Conservation (phyloP, 2,329 filamentous ascomycete genomes). For the Elsinoe arachidis region DNA sequence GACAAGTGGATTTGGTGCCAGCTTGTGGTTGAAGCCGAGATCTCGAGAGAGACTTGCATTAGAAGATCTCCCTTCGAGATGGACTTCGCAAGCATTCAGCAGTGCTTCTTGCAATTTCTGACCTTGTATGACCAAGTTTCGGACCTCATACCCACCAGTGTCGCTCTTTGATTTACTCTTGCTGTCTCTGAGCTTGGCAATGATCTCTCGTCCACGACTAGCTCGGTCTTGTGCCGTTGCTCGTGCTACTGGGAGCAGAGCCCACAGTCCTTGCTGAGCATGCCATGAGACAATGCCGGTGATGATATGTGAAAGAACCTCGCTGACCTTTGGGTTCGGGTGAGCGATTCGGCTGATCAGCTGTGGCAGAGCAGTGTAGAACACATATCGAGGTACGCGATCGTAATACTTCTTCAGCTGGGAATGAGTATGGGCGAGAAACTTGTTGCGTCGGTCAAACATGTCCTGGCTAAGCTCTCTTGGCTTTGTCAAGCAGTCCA, state of each 20-base stretch:
- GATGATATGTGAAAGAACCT: conserved; percentile 69
- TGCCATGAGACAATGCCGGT: conserved; percentile 77
- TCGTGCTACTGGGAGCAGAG: conserved; percentile 76
- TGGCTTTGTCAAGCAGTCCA: conserved; percentile 45
- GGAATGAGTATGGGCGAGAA: conserved; percentile 60
- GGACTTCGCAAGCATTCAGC: conserved; percentile 69
- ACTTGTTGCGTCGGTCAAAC: conserved; percentile 48
- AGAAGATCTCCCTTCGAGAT: conserved; percentile 61
- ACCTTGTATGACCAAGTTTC: conserved; percentile 63
- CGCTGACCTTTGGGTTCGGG: conserved; percentile 67
- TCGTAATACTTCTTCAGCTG: conserved; percentile 73
- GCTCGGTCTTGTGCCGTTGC: conserved; percentile 64
- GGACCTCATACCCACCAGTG: conserved; percentile 51
- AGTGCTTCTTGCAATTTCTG: conserved; percentile 78
- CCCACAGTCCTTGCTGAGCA: conserved; percentile 88
- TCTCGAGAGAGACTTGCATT: conserved; percentile 68
- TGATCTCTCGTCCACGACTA: conserved; percentile 38
- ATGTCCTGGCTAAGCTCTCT: conserved; percentile 36
- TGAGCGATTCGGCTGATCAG: conserved; percentile 95
- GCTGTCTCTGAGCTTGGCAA: conserved; percentile 37
- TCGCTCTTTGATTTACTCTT: conserved; percentile 50
- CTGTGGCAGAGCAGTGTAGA: conserved; percentile 79
- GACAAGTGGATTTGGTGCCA: conserved; percentile 73
- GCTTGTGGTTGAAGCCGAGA: conserved; percentile 74
- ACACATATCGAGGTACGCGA: conserved; percentile 64